A percentile compares a stretch with the other conserved stretches of the same genome.
phyloP scores from a whole-genome alignment of 805 yeast species.

The Hanseniaspora hatyaiensis region DNA sequence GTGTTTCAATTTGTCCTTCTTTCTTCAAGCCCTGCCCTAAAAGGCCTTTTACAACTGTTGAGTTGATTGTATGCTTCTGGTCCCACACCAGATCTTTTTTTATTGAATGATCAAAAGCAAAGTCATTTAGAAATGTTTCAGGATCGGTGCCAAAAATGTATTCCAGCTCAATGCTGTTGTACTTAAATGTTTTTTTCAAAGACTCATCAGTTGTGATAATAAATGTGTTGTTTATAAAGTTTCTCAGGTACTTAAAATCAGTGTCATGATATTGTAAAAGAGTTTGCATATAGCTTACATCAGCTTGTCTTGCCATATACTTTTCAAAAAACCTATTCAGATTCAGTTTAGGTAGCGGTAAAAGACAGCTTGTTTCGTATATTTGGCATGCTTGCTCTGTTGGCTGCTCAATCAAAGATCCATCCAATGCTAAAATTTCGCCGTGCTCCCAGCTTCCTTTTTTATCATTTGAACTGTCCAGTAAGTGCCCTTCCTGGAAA shows the following conservation, averaged over 20 bases:
- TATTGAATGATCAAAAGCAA: constrained; percentile 16
- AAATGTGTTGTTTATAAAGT: constrained; percentile 33
- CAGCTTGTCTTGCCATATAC: constrained; percentile 11
- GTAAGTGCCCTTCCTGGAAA: constrained; percentile 4
- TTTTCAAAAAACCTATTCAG: neutral
- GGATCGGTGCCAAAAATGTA: constrained; percentile 29
- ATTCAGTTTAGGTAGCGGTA: constrained; percentile 7
- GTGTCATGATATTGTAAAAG: constrained; percentile 3
- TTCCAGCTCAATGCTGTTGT: constrained; percentile 33
- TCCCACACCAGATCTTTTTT: constrained; percentile 25
- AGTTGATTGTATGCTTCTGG: constrained; percentile 24
- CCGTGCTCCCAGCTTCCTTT: neutral
- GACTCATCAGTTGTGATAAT: constrained; percentile 38
- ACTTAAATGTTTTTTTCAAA: constrained; percentile 27
- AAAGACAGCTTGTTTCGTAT: constrained; percentile 27
- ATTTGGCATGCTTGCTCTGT: constrained; percentile 53
- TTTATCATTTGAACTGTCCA: neutral
- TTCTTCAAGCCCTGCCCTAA: constrained; percentile 34
- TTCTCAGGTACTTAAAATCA: constrained; percentile 21
- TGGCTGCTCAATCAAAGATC: constrained; percentile 46
- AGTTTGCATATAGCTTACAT: constrained; percentile 11
- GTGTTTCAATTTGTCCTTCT: constrained; percentile 21
- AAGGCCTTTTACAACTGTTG: constrained; percentile 33
- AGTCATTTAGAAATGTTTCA: constrained; percentile 15
- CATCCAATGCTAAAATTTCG: constrained; percentile 18